Conservation (phyloP, 2,329 filamentous ascomycete species). For the Pezicula rhizophila region DNA sequence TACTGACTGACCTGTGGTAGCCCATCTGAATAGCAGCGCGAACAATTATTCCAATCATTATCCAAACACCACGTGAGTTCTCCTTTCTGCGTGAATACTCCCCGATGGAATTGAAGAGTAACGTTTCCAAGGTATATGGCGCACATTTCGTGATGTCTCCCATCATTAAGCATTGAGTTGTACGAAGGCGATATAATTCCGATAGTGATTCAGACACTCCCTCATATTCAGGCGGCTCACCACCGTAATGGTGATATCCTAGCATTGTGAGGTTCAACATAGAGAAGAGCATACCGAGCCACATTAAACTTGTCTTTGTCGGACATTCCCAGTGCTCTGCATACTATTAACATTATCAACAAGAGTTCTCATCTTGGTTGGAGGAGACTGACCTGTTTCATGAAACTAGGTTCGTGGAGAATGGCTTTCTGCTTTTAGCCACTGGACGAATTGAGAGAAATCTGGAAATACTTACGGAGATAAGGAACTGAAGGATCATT, state of each 20-base stretch:
- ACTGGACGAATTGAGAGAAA: conserved; percentile 5
- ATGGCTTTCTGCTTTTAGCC: conserved; percentile 45
- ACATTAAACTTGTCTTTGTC: conserved; percentile 64
- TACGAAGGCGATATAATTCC: conserved; percentile 59
- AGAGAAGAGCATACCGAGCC: conserved; percentile 71
- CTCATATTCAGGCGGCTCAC: conserved; percentile 70
- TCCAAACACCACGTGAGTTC: conserved; percentile 47
- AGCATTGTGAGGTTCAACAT: conserved; percentile 70
- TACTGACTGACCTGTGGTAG: conserved; percentile 48
- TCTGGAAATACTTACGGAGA: conserved; percentile 14
- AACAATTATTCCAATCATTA: conserved; percentile 44
- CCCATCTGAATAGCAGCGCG: conserved; percentile 42
- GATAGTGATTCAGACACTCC: conserved; percentile 49
- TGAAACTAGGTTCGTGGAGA: conserved; percentile 77
- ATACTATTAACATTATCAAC: not conserved
- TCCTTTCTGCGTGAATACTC: conserved; percentile 68
- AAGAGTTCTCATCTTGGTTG: not conserved
- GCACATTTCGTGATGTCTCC: conserved; percentile 70
- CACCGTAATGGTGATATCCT: conserved; percentile 68
- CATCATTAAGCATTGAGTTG: conserved; percentile 70
- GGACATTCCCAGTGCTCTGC: conserved; percentile 58
- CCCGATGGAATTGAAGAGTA: conserved; percentile 67
- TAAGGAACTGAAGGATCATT: conserved; percentile 52
- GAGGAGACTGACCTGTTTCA: conserved; percentile 50
- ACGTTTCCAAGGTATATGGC: conserved; percentile 67